These are phyloP conservation scores for Populus hybrid DNA, from an alignment of 441 rosid species.

Conservation along the genomic window DNA sequence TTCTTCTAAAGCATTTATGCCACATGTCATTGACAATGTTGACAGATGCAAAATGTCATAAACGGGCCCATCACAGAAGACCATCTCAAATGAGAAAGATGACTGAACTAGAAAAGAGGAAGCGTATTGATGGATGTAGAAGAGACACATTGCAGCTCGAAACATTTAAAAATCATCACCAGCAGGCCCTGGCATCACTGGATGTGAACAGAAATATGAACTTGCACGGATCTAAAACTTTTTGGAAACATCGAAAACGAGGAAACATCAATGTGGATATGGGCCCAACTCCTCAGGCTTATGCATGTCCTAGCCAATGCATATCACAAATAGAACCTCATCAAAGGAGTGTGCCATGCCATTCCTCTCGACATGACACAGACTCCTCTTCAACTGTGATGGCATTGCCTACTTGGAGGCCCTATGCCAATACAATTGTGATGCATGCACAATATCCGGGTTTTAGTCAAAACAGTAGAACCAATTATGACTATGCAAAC, in stretches of 20 bases:
- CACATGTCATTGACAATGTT: conserved; percentile 12
- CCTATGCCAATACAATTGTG: background rate
- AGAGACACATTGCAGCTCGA: conserved; percentile 16
- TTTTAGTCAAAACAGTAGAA: background rate
- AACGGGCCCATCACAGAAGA: conserved; percentile 29
- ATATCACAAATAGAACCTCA: conserved; percentile 24
- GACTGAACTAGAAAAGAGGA: conserved; percentile 24
- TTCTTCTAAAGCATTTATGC: background rate
- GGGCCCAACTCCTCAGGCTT: conserved; percentile 24
- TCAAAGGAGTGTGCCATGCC: conserved; percentile 22
- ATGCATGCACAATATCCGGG: background rate
- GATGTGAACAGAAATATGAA: conserved; percentile 27
- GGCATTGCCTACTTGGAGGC: conserved; percentile 18
- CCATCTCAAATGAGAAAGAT: conserved; percentile 22
- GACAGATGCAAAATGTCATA: conserved; percentile 40
- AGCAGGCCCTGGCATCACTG: conserved; percentile 20
- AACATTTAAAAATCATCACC: conserved; percentile 23
- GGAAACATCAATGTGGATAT: conserved; percentile 11
- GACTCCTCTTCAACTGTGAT: conserved; percentile 29
- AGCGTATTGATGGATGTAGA: conserved; percentile 13
- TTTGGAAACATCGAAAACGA: background rate
- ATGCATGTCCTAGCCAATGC: conserved; percentile 10
- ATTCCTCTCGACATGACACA: conserved; percentile 12
- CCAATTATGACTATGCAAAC: background rate
- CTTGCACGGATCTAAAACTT: conserved; percentile 12